Percentiles rank a stretch among this genome's conserved stretches.
Conservation (phyloP, 129 eudicot genomes). For the Logfia minima region DNA sequence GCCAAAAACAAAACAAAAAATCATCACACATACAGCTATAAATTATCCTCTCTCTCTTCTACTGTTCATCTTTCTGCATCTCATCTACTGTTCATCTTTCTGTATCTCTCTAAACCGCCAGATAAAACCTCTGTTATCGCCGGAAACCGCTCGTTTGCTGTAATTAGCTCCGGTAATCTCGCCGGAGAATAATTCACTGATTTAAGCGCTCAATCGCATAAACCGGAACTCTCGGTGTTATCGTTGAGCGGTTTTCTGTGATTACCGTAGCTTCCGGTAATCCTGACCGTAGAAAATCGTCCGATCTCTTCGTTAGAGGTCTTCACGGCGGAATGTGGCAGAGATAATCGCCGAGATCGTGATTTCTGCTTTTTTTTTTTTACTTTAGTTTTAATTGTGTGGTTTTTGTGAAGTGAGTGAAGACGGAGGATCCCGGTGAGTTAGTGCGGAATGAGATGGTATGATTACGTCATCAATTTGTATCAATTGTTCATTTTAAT, state of each 20-base stretch:
- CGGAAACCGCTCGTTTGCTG: slow-evolving; percentile 40
- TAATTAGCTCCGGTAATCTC: slow-evolving; percentile 22
- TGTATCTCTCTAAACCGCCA: slow-evolving; percentile 27
- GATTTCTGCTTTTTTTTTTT: slow-evolving; percentile 42
- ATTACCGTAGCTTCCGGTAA: slow-evolving; percentile 17
- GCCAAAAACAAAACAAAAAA: slow-evolving; percentile 13
- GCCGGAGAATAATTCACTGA: slow-evolving; percentile 21
- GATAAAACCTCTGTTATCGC: neutral
- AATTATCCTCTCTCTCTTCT: slow-evolving; percentile 41
- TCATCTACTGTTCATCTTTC: slow-evolving; percentile 52
- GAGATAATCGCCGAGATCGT: slow-evolving; percentile 41
- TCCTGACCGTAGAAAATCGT: neutral
- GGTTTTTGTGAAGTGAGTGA: slow-evolving; percentile 38
- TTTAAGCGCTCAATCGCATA: slow-evolving; percentile 1
- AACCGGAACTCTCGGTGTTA: slow-evolving; percentile 7
- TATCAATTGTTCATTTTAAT: neutral
- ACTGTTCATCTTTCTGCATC: slow-evolving; percentile 30
- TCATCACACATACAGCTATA: slow-evolving; percentile 34
- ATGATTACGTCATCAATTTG: slow-evolving; percentile 20
- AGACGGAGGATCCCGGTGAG: slow-evolving; percentile 65
- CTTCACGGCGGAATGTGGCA: slow-evolving; percentile 63
- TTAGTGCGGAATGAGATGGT: slow-evolving; percentile 72
- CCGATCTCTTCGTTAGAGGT: slow-evolving; percentile 30
- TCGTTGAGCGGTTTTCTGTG: slow-evolving; percentile 19
- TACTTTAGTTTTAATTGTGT: neutral